Base-by-base conservation (phyloP, 164 flowering plant species). In the Dillenia suffruticosa region DNA sequence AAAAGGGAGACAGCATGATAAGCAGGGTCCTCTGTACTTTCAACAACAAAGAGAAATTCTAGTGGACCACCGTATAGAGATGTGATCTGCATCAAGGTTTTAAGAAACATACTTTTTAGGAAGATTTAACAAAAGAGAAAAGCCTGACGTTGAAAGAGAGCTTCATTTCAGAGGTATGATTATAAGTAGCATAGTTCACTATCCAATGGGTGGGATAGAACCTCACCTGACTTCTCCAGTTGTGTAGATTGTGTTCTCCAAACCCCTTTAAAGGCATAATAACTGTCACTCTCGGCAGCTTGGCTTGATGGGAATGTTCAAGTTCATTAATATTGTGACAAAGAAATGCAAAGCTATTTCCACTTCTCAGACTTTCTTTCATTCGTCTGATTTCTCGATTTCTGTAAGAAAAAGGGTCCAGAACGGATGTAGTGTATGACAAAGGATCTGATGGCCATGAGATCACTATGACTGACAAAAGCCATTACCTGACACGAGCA, bases 211-310 rank as follows among this genome's bases (percentile, higher is more conserved):
- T 19, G 22, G 22, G 22, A 19, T 19, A 19, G 22, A 51, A 44
- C 26, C 74, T 70, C 54, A 94, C 99, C 96, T 94, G 99, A 75
- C 82, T 86, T 82, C 85, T 91, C 99, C 99, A 94, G 68, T 94
- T 94, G 61, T 82, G 96, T 52, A 91, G 73, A 81, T 94, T 94
- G 68, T 94, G 99, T 69, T 94, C 99, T 48, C 99, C 97, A 80
- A 91, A 94, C 5, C 99, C 99, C 77, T 94, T 94, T 54, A 94
- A 72, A 65, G 99, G 99, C 99, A 94, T 94, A 43, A 94, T 81
- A 65, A 94, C 96, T 26, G 97, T 65, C 47, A 94, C 97, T 65
- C 90, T 72, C 12, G 99, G 99, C 64, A 94, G 74, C 24, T 77
- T 81, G 70, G 72, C 69, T 79, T 94, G 99, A 55, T 77, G 76